These are phyloP conservation scores for Sechiopsis laciniata DNA, from an alignment of 306 rosid species.

Conservation along the genomic window DNA sequence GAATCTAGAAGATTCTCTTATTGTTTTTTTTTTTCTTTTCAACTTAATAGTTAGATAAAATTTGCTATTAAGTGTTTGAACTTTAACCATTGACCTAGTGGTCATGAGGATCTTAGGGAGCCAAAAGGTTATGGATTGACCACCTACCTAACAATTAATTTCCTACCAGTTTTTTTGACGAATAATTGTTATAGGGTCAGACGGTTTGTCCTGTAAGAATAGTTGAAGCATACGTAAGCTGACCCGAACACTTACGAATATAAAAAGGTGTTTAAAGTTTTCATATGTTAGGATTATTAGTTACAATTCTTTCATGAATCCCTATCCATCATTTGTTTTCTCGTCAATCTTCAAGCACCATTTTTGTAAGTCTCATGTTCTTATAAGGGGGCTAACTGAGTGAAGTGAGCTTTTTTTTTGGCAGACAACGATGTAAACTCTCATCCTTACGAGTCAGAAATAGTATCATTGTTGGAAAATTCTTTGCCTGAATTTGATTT, in stretches of 20 bases:
- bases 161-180: too few relatives aligned
- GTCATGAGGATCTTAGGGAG: too few relatives aligned
- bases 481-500: constrained; percentile 39
- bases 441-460: constrained; percentile 67
- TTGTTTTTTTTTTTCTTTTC: too few relatives aligned
- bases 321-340: not conserved
- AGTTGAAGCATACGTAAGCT: too few relatives aligned
- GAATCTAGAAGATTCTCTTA: not conserved
- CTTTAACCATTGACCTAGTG: too few relatives aligned
- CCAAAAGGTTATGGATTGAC: too few relatives aligned
- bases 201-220: too few relatives aligned
- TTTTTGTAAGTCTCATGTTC: constrained; percentile 1
- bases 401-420: not conserved
- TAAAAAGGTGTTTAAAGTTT: not conserved
- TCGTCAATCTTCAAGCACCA: not conserved
- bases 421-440: constrained; percentile 44
- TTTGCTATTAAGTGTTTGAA: too few relatives aligned
- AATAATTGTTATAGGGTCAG: too few relatives aligned
- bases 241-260: too few relatives aligned
- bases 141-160: too few relatives aligned
- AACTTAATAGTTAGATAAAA: not conserved
- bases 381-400: not conserved
- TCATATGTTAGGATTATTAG: not conserved
- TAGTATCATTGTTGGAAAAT: constrained; percentile 38
- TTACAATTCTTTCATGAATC: not conserved